phyloP scores from a whole-genome alignment of 140 eudicot species.

The Stevia rebaudiana region DNA sequence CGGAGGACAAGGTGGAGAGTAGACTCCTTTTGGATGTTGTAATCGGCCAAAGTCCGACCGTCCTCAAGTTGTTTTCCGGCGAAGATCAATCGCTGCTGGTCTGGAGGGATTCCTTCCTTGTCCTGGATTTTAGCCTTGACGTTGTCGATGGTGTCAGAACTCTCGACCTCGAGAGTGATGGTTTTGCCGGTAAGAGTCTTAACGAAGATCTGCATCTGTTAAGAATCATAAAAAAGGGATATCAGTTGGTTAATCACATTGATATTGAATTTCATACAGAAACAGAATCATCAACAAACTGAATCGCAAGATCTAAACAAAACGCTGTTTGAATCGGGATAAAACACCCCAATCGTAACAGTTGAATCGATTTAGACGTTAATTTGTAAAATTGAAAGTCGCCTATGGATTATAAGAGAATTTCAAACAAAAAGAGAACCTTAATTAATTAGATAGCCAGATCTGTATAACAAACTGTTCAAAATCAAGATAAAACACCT shows the following conservation, averaged over 20 bases:
- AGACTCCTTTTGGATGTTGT: conserved; percentile 1
- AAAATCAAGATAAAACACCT: background rate
- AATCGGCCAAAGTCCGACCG: conserved; percentile 2
- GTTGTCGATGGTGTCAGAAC: conserved; percentile 5
- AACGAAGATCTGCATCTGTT: conserved; percentile 25
- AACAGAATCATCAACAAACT: background rate
- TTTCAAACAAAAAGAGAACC: background rate
- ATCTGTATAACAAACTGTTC: background rate
- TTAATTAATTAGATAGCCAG: background rate
- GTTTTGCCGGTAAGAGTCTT: conserved; percentile 11
- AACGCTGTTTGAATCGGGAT: too few species aligned
- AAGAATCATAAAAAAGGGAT: background rate
- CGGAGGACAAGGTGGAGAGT: conserved; percentile 17
- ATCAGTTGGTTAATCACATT: too few species aligned
- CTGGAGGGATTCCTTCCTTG: conserved; percentile 4
- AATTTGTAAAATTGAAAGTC: too few species aligned
- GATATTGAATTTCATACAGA: too few species aligned
- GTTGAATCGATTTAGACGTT: background rate
- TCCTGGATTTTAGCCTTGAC: conserved; percentile 4
- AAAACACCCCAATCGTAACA: background rate
- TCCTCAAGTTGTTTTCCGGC: conserved; percentile 19
- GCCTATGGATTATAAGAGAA: background rate
- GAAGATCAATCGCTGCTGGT: conserved; percentile 2
- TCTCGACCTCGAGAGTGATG: conserved; percentile 1
- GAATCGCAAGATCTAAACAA: too few species aligned